These are phyloP conservation scores for Boletus barrowsii DNA, from an alignment of 768 basidiomycete genomes.

Conservation along the genomic window DNA sequence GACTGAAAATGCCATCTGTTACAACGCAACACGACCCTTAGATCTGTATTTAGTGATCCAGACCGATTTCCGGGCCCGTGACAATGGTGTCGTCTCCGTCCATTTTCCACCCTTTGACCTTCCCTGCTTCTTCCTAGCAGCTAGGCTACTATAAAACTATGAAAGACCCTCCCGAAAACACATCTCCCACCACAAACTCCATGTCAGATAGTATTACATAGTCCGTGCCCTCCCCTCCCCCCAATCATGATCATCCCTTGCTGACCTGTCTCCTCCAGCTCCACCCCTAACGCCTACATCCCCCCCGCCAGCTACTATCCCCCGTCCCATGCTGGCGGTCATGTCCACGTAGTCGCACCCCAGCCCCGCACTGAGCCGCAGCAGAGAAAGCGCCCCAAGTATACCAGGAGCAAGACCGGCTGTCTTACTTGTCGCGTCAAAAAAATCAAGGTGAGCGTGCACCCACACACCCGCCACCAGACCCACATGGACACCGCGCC, in stretches of 20 bases:
- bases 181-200: slow-evolving; percentile 39
- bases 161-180: slow-evolving; percentile 36
- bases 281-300: slow-evolving; percentile 40
- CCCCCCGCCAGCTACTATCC: slow-evolving; percentile 41
- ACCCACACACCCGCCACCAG: background rate
- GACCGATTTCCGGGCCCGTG: slow-evolving; percentile 40
- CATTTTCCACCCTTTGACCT: slow-evolving; percentile 37
- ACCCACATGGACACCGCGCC: background rate
- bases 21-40: slow-evolving; percentile 65
- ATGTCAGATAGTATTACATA: slow-evolving; percentile 56
- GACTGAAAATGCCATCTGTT: slow-evolving; percentile 40
- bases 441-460: slow-evolving; percentile 79
- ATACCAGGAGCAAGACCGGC: slow-evolving; percentile 91
- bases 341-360: slow-evolving; percentile 47
- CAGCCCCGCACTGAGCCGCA: slow-evolving; percentile 49
- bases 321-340: slow-evolving; percentile 28
- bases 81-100: slow-evolving; percentile 39
- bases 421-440: slow-evolving; percentile 92
- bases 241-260: background rate
- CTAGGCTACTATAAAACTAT: slow-evolving; percentile 49
- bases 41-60: slow-evolving; percentile 67
- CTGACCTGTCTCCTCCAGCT: slow-evolving; percentile 24
- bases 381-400: slow-evolving; percentile 85
- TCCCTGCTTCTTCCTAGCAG: slow-evolving; percentile 30
- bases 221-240: slow-evolving; percentile 36